These are phyloP conservation scores for Boletus subparvulus DNA, from an alignment of 768 basidiomycete species.

Conservation along the genomic window DNA sequence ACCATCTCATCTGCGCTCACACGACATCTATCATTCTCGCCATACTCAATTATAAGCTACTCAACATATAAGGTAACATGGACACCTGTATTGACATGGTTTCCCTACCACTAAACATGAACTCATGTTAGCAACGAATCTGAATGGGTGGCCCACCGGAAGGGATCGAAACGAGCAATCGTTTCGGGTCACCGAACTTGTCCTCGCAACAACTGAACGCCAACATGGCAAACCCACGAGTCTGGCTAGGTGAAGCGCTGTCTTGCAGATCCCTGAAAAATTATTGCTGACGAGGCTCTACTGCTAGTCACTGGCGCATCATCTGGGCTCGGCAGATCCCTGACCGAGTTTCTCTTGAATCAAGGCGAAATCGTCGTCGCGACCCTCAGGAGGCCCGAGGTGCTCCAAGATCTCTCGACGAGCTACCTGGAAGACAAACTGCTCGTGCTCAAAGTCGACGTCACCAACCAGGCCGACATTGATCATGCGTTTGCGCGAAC, in stretches of 20 bases:
- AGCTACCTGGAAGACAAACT: conserved; percentile 7
- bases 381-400: conserved; percentile 41
- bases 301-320: conserved; percentile 41
- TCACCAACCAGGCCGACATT: conserved; percentile 10
- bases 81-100: no score
- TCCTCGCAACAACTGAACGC: background rate
- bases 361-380: conserved; percentile 42
- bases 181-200: background rate
- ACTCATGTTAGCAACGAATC: no score
- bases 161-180: no score
- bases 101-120: no score
- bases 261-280: background rate
- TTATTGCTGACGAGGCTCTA: background rate
- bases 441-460: conserved; percentile 16
- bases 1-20: no score
- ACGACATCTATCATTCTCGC: no score
- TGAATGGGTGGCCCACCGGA: no score
- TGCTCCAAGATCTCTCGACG: conserved; percentile 6
- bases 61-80: no score
- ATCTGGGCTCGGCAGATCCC: conserved; percentile 37
- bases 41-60: no score
- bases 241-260: conserved; percentile 9
- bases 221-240: conserved; percentile 3
- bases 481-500: conserved; percentile 10
- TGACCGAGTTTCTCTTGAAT: conserved; percentile 33